Base-by-base conservation (phyloP, 805 yeast species). In the Hanseniaspora clermontiae region DNA sequence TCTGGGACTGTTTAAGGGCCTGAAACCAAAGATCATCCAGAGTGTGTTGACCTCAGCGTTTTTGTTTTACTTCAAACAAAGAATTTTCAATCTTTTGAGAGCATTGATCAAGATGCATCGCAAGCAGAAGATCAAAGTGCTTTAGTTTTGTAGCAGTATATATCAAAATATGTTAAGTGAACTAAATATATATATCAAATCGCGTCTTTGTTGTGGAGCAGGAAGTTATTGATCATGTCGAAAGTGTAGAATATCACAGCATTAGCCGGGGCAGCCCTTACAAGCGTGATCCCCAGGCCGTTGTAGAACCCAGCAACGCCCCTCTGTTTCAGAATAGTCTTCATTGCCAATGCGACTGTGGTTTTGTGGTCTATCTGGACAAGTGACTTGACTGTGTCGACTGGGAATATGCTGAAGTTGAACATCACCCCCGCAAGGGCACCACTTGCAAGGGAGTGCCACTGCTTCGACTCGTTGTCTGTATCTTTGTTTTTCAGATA, bases 41-140 rank as follows among this genome's bases (percentile, higher is more conserved):
- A 81, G 90, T 59, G 88, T 91, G 49, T 68, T 84, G 58, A 88
- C 95, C 42, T 91, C 96, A 2, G 96, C 96, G 0, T 86, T 90
- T 63, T 74, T 90, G 64, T 90, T 90, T 66, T 86, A 82, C 69
- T 88, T 90, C 72, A 90, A 90, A 71, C 96, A 90, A 69, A 89
- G 86, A 68, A 77, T 89, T 61, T 81, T 84, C 15, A 37, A 51
- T 20, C n/a, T 48, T 12, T 34, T 57, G 15, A 42, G 37, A 12
- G n/a, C 45, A 20, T 20, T 57, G n/a, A 12, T 51, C 3, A 40
- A 47, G 15, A n/a, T 36, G 12, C 50, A 46, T n/a, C 34, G 39
- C 32, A 50, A 27, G 15, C 34, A 37, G 17, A 45, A 27, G 24
- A 15, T 45, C 9, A 48, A 52, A 17, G 24, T 43, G 15, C 37